A percentile compares a stretch with the other conserved stretches of the same genome.
Evolutionary conservation across 2,329 filamentous ascomycete species (phyloP).

Genomic region (Pseudophaeomoniella oleicola): DNA sequence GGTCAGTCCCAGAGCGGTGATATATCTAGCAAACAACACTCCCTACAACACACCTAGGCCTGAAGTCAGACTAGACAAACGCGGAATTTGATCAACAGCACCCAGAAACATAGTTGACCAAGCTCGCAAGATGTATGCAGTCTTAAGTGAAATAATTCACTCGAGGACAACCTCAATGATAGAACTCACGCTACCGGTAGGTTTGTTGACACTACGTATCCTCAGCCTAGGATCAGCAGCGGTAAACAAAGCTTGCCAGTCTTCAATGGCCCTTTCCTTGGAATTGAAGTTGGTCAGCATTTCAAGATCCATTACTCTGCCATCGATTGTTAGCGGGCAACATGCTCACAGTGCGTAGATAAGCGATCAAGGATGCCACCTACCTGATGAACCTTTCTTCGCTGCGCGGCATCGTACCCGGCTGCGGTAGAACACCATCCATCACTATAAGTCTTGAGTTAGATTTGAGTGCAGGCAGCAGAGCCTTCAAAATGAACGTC

Average conservation of each 20-base stretch:
- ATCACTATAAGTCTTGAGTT: slow-evolving; percentile 19
- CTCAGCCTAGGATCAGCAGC: slow-evolving; percentile 7
- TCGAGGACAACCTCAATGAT: slow-evolving; percentile 5
- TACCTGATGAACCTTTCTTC: slow-evolving; percentile 2
- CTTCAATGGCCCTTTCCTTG: slow-evolving; percentile 7
- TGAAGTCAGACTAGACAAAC: too few relatives aligned
- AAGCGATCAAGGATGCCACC: too few relatives aligned
- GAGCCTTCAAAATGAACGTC: slow-evolving; percentile 16
- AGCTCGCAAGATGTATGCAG: too few relatives aligned
- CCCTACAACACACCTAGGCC: too few relatives aligned
- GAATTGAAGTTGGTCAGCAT: slow-evolving; percentile 11
- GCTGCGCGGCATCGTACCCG: slow-evolving; percentile 9
- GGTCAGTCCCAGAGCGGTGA: too few relatives aligned
- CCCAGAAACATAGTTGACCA: too few relatives aligned
- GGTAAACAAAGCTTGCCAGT: slow-evolving; percentile 8
- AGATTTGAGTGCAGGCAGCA: slow-evolving; percentile 12
- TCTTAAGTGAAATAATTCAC: background rate
- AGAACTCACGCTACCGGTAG: slow-evolving; percentile 5
- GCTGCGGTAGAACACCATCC: slow-evolving; percentile 12
- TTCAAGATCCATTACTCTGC: slow-evolving; percentile 8
- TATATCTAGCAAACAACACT: too few relatives aligned
- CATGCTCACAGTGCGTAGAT: too few relatives aligned
- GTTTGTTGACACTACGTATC: slow-evolving; percentile 5
- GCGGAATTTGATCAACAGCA: too few relatives aligned
- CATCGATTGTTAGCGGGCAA: too few relatives aligned